These are phyloP conservation scores for Amyloporia xantha DNA, from an alignment of 768 basidiomycete genomes.

Conservation along the genomic window DNA sequence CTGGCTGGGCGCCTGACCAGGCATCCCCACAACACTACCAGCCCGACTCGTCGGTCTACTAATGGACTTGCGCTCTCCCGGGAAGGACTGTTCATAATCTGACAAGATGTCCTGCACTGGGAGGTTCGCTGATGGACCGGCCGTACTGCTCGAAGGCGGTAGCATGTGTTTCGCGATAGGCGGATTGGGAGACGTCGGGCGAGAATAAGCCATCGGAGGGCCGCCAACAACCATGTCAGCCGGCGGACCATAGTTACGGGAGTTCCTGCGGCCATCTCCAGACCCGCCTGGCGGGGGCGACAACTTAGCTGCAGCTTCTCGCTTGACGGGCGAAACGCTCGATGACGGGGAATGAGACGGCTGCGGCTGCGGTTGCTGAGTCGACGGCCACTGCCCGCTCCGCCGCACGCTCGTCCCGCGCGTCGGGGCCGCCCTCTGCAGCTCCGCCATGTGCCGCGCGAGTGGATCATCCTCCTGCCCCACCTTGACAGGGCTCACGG, in stretches of 20 bases:
- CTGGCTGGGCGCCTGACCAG: conserved; percentile 21
- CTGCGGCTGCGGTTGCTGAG: conserved; percentile 13
- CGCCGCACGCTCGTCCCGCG: conserved; percentile 43
- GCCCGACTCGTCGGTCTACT: conserved; percentile 45
- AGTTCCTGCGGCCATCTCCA: conserved; percentile 16
- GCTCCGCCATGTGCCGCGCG: conserved; percentile 56
- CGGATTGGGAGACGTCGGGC: conserved; percentile 66
- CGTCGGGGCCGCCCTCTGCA: conserved; percentile 22
- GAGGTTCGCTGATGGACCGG: conserved; percentile 39
- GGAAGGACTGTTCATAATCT: conserved; percentile 79
- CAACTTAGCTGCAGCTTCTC: conserved; percentile 19
- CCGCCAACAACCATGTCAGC: conserved; percentile 76
- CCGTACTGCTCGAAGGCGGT: conserved; percentile 41
- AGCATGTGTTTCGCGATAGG: conserved; percentile 25
- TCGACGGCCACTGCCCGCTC: conserved; percentile 23
- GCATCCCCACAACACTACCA: conserved; percentile 26
- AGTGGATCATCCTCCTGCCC: conserved; percentile 50
- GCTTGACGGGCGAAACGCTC: conserved; percentile 1
- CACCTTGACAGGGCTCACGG: conserved; percentile 21
- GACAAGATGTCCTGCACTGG: conserved; percentile 67
- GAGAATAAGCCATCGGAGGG: conserved; percentile 50
- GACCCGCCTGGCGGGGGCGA: conserved; percentile 32
- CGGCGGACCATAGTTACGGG: conserved; percentile 64
- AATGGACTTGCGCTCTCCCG: conserved; percentile 68
- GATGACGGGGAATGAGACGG: conserved; percentile 9